phyloP scores from a whole-genome alignment of 1,139 yeast species.

The Lodderomyces theae region DNA sequence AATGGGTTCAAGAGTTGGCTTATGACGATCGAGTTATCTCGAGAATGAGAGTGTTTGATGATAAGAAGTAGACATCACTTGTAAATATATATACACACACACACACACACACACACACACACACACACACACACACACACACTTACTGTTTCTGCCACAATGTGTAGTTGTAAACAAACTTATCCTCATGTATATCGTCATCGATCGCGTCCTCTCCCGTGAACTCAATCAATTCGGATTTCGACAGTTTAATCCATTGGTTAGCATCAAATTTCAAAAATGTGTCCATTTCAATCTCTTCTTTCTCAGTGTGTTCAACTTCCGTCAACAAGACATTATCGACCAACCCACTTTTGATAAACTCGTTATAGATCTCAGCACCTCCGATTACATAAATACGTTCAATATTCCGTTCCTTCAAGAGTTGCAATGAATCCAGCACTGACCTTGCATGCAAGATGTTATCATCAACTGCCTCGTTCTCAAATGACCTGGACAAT shows the following conservation, averaged over 20 bases:
- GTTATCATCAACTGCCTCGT: conserved; percentile 21
- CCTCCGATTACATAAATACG: conserved; percentile 89
- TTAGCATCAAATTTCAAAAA: conserved; percentile 44
- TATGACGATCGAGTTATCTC: conserved; percentile 66
- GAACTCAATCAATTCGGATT: conserved; percentile 36
- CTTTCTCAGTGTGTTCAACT: conserved; percentile 35
- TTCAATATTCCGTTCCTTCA: conserved; percentile 29
- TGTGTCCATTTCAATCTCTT: conserved; percentile 59
- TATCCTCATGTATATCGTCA: conserved; percentile 43
- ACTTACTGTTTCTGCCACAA: conserved; percentile 16
- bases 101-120: too few relatives aligned
- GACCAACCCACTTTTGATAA: conserved; percentile 44
- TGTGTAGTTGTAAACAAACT: conserved; percentile 17
- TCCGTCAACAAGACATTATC: conserved; percentile 74
- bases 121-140: too few relatives aligned
- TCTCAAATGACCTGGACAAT: conserved; percentile 49
- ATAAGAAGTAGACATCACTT: conserved; percentile 4
- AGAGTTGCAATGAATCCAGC: conserved; percentile 37
- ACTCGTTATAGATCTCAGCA: conserved; percentile 72
- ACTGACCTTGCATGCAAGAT: conserved; percentile 47
- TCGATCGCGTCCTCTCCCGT: conserved; percentile 38
- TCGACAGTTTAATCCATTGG: conserved; percentile 36
- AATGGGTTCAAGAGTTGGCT: conserved; percentile 79
- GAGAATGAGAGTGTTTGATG: conserved; percentile 54
- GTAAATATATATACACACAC: conserved; percentile 1